A percentile compares a stretch with the other conserved stretches of the same genome.
These are phyloP conservation scores for Fusarium domesticum DNA, from an alignment of 2,329 filamentous ascomycete species.

Conservation along the genomic window DNA sequence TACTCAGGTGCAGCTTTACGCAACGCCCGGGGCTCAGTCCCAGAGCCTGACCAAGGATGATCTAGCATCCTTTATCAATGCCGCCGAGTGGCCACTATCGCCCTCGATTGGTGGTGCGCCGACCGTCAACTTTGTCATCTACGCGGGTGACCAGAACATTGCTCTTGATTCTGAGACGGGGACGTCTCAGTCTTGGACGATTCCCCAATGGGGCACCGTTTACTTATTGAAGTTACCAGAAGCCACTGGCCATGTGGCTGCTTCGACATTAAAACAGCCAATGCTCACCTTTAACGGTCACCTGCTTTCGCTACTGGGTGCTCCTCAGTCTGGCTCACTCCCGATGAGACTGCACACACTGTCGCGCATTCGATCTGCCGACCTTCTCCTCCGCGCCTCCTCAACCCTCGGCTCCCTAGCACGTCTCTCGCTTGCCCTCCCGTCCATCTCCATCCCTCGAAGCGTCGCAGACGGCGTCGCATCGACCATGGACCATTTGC, in stretches of 20 bases:
- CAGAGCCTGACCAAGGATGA: conserved; percentile 77
- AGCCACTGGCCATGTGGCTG: conserved; percentile 52
- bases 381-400: conserved; percentile 82
- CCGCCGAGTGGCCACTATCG: conserved; percentile 93
- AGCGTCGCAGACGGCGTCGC: conserved; percentile 83
- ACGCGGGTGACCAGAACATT: conserved; percentile 77
- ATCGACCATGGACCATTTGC: conserved; percentile 73
- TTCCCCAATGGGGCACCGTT: conserved; percentile 89
- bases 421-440: conserved; percentile 76
- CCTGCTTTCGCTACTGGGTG: conserved; percentile 80
- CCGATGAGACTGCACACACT: conserved; percentile 82
- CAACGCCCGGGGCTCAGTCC: conserved; percentile 61
- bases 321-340: conserved; percentile 77
- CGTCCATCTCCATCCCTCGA: conserved; percentile 85
- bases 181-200: conserved; percentile 72
- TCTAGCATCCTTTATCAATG: conserved; percentile 92
- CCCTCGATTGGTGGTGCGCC: conserved; percentile 91
- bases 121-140: conserved; percentile 94
- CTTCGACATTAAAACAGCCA: conserved; percentile 68
- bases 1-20: conserved; percentile 93
- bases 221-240: conserved; percentile 54
- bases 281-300: conserved; percentile 91
- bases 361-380: conserved; percentile 78
- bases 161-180: conserved; percentile 42
- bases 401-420: conserved; percentile 92